Evolutionary conservation across 768 basidiomycete genomes (phyloP).

Genomic region (Tephrocybe sp.): DNA sequence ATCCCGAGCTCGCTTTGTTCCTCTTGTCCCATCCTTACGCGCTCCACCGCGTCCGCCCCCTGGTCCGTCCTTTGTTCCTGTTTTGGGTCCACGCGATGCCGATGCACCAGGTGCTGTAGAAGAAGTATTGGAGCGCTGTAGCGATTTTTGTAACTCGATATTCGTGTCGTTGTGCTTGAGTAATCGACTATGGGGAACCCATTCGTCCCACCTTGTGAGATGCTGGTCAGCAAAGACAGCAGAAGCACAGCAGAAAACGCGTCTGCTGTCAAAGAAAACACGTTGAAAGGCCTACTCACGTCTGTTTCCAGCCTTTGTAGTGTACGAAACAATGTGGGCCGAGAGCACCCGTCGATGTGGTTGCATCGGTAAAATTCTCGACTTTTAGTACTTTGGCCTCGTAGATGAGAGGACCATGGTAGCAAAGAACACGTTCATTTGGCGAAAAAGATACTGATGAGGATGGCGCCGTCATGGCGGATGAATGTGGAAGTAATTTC

Average conservation of each 20-base stretch:
- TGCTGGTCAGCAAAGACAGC: conserved; percentile 5
- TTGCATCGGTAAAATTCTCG: conserved; percentile 63
- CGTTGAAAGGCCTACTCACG: conserved; percentile 45
- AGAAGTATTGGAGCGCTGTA: conserved; percentile 37
- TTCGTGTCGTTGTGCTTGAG: conserved; percentile 85
- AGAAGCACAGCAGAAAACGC: not conserved
- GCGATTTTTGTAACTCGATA: conserved; percentile 69
- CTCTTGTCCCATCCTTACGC: conserved; percentile 61
- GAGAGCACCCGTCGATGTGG: conserved; percentile 51
- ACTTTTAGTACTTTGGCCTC: conserved; percentile 86
- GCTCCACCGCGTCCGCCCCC: conserved; percentile 28
- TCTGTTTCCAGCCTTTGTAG: conserved; percentile 99
- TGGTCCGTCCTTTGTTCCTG: conserved; percentile 24
- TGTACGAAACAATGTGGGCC: conserved; percentile 94
- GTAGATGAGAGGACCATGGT: conserved; percentile 93
- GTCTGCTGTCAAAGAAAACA: not conserved
- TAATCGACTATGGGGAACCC: conserved; percentile 80
- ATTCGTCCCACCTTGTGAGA: conserved; percentile 86
- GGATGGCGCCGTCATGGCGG: conserved; percentile 24
- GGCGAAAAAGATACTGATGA: conserved; percentile 38
- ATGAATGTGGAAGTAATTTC: conserved; percentile 2
- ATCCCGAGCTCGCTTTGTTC: conserved; percentile 71
- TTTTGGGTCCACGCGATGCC: conserved; percentile 20
- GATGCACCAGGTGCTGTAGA: conserved; percentile 19
- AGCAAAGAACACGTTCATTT: conserved; percentile 87